Evolutionary conservation across 345 rosid species (phyloP).

Genomic region (Citrus mangshanensis): DNA sequence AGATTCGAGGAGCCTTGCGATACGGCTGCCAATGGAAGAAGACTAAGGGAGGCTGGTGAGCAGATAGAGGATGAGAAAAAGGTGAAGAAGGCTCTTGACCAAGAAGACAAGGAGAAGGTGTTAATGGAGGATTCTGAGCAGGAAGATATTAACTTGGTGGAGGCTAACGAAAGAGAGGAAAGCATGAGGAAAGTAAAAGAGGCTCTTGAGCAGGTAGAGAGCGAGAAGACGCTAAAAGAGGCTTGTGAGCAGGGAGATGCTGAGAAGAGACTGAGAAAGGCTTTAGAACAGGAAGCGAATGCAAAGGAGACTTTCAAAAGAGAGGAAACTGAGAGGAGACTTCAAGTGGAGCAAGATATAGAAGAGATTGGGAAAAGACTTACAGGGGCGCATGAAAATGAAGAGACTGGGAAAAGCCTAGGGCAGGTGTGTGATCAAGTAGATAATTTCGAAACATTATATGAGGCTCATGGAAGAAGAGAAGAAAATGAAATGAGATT

Average conservation of each 20-base stretch:
- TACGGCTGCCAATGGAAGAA: slow-evolving; percentile 28
- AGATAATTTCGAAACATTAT: slow-evolving; percentile 12
- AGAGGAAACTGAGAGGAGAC: slow-evolving; percentile 40
- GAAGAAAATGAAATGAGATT: slow-evolving; percentile 31
- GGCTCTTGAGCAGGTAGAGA: slow-evolving; percentile 30
- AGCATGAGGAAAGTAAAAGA: slow-evolving; percentile 32
- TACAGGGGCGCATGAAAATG: slow-evolving; percentile 18
- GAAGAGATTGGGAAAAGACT: slow-evolving; percentile 16
- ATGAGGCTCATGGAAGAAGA: slow-evolving; percentile 22
- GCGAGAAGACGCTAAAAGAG: slow-evolving; percentile 39
- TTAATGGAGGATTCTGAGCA: slow-evolving; percentile 33
- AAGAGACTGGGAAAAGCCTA: slow-evolving; percentile 16
- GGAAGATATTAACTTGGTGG: slow-evolving; percentile 33
- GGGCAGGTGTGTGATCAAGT: neutral
- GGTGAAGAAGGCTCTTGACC: slow-evolving; percentile 32
- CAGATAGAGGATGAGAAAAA: slow-evolving; percentile 31
- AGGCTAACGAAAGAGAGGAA: slow-evolving; percentile 30
- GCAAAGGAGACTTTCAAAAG: slow-evolving; percentile 29
- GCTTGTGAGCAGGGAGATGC: slow-evolving; percentile 34
- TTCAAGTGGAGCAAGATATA: slow-evolving; percentile 24
- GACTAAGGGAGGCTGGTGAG: slow-evolving; percentile 21
- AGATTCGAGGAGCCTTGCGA: slow-evolving; percentile 29
- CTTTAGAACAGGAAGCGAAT: slow-evolving; percentile 30
- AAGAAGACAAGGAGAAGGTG: slow-evolving; percentile 41
- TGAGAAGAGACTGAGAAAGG: slow-evolving; percentile 28